Base-by-base conservation (phyloP, 2,329 filamentous ascomycete genomes). In the Pseudogymnoascus sp. region DNA sequence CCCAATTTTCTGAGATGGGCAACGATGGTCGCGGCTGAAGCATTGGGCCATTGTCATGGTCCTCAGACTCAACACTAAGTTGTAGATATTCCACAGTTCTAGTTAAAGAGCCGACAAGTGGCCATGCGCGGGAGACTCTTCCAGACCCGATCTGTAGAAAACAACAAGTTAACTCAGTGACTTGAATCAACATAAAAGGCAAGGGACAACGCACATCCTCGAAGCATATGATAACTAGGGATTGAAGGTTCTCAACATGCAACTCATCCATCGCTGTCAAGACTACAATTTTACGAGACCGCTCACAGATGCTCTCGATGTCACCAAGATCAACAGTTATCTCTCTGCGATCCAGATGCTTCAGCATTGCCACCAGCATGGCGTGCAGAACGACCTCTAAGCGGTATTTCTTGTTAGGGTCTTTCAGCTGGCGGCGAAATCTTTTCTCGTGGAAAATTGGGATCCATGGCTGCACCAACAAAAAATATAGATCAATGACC, bases 171-270 rank as follows among this genome's bases (percentile, higher is more conserved):
- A 53, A 31, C 28, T 17, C 26, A 31, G 9, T 53, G 3, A 3
- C 26, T 6, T 17, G 23, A n/a, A n/a, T 53, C n/a, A 31, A 19
- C 1, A n/a, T 26, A 2, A 15, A 61, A 61, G 13, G 9, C 26
- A n/a, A n/a, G 26, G 26, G 26, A 15, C 4, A 28, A 38, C 71
- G 57, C 64, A 74, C 75, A 62, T 74, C 74, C 42, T 73, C 69
- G 63, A 76, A 76, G 11, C 71, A 71, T 60, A 76, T 68, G 6
- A 72, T 68, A 19, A 61, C 62, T 36, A 62, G 23, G n/a, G 42
- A 28, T 15, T 60, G 57, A 15, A 35, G 47, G 26, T 65, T 64
- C 21, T 64, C 62, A 31, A 64, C 63, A 26, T 42, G 62, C 23
- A 64, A 26, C 23, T 35, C 28, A 40, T 64, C 63, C 61, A 64